A percentile compares a stretch with the other conserved stretches of the same genome.
phyloP scores from a whole-genome alignment of 306 rosid genomes.

The Fagus crenata region DNA sequence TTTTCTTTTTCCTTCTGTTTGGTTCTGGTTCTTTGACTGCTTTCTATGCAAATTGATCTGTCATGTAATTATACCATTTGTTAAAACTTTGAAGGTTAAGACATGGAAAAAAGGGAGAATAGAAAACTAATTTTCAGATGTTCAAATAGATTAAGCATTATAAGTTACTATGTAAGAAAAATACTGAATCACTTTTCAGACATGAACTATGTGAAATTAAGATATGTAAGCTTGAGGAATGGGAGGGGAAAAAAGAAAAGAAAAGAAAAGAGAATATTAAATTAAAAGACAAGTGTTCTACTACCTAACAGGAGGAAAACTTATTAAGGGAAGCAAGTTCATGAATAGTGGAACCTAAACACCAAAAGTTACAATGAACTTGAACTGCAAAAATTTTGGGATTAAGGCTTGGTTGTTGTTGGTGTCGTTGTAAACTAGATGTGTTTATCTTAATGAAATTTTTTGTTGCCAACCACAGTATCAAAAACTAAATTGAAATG shows the following conservation, averaged over 20 bases:
- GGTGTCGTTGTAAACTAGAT: background rate
- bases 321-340: background rate
- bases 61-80: slow-evolving; percentile 21
- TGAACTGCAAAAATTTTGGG: background rate
- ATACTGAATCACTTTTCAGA: background rate
- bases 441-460: background rate
- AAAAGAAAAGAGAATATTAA: background rate
- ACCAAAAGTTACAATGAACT: background rate
- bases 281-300: background rate
- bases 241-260: too few species aligned
- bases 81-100: background rate
- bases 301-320: too few species aligned
- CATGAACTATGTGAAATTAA: background rate
- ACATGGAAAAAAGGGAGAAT: background rate
- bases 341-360: background rate
- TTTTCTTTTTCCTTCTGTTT: slow-evolving; percentile 39
- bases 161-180: background rate
- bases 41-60: slow-evolving; percentile 39
- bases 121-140: background rate
- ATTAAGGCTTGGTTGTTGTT: background rate
- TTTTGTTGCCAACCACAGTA: background rate
- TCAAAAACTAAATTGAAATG: background rate
- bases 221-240: background rate
- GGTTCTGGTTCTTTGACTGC: slow-evolving; percentile 34
- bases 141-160: slow-evolving; percentile 6